Evolutionary conservation across 2,329 filamentous ascomycete genomes (phyloP).

Genomic region (Xylaria sp.): DNA sequence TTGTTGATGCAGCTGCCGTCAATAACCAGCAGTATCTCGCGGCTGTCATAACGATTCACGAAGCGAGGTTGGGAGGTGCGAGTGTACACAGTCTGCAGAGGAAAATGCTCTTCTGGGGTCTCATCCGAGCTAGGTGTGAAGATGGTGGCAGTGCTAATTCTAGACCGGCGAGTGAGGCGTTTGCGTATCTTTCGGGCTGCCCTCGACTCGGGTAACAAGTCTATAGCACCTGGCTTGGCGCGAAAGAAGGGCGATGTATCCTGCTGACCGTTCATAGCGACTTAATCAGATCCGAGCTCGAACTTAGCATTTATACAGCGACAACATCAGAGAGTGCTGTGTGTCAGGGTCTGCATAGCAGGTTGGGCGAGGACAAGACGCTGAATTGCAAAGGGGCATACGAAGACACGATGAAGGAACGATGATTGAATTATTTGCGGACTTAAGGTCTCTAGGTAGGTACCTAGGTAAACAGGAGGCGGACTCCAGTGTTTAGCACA

Average conservation of each 20-base stretch:
- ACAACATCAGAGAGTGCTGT: background rate
- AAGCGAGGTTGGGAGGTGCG: conserved; percentile 41
- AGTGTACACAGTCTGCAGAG: conserved; percentile 39
- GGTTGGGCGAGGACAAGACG: background rate
- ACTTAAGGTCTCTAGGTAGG: background rate
- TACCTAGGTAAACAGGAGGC: too few relatives aligned
- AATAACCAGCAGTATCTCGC: conserved; percentile 48
- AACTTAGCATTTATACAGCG: background rate
- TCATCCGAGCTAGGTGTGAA: conserved; percentile 38
- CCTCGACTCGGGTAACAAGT: conserved; percentile 24
- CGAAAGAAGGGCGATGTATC: background rate
- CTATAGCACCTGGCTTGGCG: conserved; percentile 7
- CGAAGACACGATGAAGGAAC: background rate
- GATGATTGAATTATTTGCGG: background rate
- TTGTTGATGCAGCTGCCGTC: conserved; percentile 50
- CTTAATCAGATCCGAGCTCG: background rate
- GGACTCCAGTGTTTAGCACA: too few relatives aligned
- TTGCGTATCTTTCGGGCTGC: conserved; percentile 22
- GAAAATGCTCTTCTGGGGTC: conserved; percentile 43
- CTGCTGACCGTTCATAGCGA: background rate
- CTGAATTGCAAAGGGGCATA: background rate
- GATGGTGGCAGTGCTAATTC: conserved; percentile 36
- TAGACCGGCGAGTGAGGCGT: conserved; percentile 31
- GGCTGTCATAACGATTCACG: conserved; percentile 43
- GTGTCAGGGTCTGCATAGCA: background rate